These are phyloP conservation scores for Parastagonospora nodorum DNA, from an alignment of 2,329 filamentous ascomycete species.

Conservation along the genomic window DNA sequence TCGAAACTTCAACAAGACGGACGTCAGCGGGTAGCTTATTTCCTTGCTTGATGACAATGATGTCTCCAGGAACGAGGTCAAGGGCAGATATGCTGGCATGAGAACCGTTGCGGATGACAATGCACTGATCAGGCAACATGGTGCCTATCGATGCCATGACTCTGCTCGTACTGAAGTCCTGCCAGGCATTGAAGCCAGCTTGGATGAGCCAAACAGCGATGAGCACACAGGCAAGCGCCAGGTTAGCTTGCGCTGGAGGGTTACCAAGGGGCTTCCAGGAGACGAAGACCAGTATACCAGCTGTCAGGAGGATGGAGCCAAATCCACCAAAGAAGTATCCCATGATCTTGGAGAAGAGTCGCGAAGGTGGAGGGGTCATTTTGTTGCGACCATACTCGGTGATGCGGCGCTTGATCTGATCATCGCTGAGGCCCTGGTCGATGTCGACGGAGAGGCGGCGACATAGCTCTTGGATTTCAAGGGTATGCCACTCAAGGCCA, in stretches of 20 bases:
- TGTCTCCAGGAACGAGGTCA: conserved; percentile 73
- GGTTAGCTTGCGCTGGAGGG: conserved; percentile 72
- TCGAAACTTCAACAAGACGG: conserved; percentile 69
- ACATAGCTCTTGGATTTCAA: conserved; percentile 63
- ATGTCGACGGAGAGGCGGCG: conserved; percentile 63
- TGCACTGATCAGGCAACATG: conserved; percentile 77
- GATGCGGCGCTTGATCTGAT: conserved; percentile 61
- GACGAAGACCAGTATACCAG: conserved; percentile 73
- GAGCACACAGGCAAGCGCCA: conserved; percentile 74
- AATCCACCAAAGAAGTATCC: conserved; percentile 81
- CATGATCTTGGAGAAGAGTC: conserved; percentile 61
- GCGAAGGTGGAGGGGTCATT: conserved; percentile 68
- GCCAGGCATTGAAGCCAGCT: conserved; percentile 62
- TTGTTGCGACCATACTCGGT: conserved; percentile 69
- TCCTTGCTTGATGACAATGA: conserved; percentile 70
- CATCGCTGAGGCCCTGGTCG: conserved; percentile 62
- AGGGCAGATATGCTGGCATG: conserved; percentile 57
- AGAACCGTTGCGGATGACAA: conserved; percentile 65
- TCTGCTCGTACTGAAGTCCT: conserved; percentile 74
- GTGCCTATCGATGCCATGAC: conserved; percentile 81
- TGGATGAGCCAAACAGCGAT: conserved; percentile 69
- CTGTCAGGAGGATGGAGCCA: conserved; percentile 70
- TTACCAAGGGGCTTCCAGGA: conserved; percentile 76
- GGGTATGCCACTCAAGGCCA: conserved; percentile 70
- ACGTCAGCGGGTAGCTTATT: conserved; percentile 77